Conservation (phyloP, 2,329 filamentous ascomycete genomes). For the Colletotrichum zoysiae region DNA sequence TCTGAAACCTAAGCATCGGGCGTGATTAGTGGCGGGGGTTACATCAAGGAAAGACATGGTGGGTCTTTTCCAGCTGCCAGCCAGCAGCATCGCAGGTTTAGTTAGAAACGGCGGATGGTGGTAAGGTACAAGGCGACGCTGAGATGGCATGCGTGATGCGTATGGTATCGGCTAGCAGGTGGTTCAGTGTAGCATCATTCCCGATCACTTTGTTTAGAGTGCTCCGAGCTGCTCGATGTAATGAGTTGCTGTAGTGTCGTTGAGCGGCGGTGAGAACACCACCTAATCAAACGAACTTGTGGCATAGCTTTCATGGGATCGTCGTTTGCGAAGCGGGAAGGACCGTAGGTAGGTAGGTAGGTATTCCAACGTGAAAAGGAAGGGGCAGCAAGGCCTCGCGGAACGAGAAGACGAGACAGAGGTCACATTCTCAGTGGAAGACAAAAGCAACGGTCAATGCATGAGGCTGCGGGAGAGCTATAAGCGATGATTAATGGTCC, state of each 20-base stretch:
- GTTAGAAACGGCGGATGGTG: background rate
- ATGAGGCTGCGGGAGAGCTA: background rate
- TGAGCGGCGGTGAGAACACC: too few species aligned
- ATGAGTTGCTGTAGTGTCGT: background rate
- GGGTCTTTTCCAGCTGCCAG: background rate
- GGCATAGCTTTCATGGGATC: too few species aligned
- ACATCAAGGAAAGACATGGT: background rate
- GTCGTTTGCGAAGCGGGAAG: background rate
- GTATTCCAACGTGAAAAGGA: background rate
- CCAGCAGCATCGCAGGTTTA: background rate
- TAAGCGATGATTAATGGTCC: background rate
- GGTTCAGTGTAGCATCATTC: background rate
- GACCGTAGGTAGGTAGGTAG: too few species aligned
- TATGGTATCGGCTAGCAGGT: background rate
- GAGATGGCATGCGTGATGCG: background rate
- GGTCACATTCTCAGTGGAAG: background rate
- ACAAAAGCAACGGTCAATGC: background rate
- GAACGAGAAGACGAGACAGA: background rate
- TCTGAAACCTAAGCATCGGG: background rate
- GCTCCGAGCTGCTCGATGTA: background rate
- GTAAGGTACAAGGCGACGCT: background rate
- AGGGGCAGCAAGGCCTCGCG: background rate
- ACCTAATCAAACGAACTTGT: too few species aligned
- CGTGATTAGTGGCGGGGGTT: background rate
- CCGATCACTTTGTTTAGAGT: background rate